A percentile compares a stretch with the other conserved stretches of the same genome.
These are phyloP conservation scores for Kwoniella sp. DNA, from an alignment of 768 basidiomycete species.

Conservation along the genomic window DNA sequence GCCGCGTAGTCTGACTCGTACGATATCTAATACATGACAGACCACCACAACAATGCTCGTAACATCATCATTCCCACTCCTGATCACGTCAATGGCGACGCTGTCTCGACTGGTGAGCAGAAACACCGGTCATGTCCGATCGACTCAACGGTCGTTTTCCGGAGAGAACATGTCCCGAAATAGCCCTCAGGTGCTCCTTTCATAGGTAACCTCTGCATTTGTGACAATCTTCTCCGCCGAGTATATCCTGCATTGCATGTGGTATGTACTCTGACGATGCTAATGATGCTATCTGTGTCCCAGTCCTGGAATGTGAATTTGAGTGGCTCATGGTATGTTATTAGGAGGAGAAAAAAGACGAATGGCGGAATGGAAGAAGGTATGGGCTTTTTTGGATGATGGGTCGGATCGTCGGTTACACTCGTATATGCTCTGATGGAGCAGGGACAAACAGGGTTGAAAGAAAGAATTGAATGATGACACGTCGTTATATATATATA, in stretches of 20 bases:
- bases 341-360: neutral
- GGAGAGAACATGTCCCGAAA: neutral
- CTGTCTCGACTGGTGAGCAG: neutral
- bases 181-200: neutral
- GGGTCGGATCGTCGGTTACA: neutral
- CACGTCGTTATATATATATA: constrained; percentile 1
- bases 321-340: neutral
- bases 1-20: too few relatives aligned
- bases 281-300: neutral
- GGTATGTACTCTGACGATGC: constrained; percentile 1
- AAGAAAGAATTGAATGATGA: neutral
- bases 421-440: neutral
- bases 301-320: neutral
- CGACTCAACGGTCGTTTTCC: neutral
- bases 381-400: neutral
- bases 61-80: too few relatives aligned
- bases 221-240: neutral
- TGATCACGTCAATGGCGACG: neutral
- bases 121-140: neutral
- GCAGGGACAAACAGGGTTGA: neutral
- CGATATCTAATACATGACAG: too few relatives aligned
- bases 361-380: neutral
- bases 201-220: too few relatives aligned
- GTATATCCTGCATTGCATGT: neutral
- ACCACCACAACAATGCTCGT: too few relatives aligned